Evolutionary conservation across 108 stramenopile species (phyloP).

Genomic region (Cyclotella cryptica): DNA sequence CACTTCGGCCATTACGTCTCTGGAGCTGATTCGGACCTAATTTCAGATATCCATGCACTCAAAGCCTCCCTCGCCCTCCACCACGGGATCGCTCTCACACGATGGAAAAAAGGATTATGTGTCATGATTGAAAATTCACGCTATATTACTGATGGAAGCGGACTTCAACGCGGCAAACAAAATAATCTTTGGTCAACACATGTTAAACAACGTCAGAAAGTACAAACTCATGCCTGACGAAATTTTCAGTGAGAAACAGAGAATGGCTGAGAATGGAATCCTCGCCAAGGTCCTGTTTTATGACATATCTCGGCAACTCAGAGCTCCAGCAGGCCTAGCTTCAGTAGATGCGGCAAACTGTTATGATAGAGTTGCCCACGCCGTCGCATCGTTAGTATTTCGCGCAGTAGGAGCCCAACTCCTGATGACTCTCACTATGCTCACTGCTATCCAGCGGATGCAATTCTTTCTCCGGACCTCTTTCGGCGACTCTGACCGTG

Average conservation of each 20-base stretch:
- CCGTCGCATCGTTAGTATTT: slow-evolving; percentile 9
- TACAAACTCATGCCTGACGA: slow-evolving; percentile 23
- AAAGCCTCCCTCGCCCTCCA: slow-evolving; percentile 13
- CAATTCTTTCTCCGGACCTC: slow-evolving; percentile 2
- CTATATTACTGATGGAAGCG: slow-evolving; percentile 38
- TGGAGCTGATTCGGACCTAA: slow-evolving; percentile 3
- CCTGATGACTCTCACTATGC: neutral
- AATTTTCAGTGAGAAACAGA: slow-evolving; percentile 23
- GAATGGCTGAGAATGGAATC: slow-evolving; percentile 19
- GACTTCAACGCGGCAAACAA: slow-evolving; percentile 34
- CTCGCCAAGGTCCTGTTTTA: slow-evolving; percentile 16
- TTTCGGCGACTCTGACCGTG: slow-evolving; percentile 15
- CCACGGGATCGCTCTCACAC: neutral
- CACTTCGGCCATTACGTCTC: slow-evolving; percentile 16
- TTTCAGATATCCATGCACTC: slow-evolving; percentile 15
- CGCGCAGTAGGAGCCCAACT: slow-evolving; percentile 12
- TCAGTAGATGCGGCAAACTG: slow-evolving; percentile 34
- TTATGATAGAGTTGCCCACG: slow-evolving; percentile 18
- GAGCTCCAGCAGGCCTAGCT: slow-evolving; percentile 1
- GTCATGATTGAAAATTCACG: slow-evolving; percentile 24
- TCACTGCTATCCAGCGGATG: slow-evolving; percentile 22
- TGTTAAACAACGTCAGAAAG: slow-evolving; percentile 25
- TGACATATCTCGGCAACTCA: slow-evolving; percentile 1
- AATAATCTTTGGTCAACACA: slow-evolving; percentile 13
- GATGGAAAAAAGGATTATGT: slow-evolving; percentile 17